Evolutionary conservation across 2,329 filamentous ascomycete species (phyloP).

Genomic region (Raffaelea ambrosiae): DNA sequence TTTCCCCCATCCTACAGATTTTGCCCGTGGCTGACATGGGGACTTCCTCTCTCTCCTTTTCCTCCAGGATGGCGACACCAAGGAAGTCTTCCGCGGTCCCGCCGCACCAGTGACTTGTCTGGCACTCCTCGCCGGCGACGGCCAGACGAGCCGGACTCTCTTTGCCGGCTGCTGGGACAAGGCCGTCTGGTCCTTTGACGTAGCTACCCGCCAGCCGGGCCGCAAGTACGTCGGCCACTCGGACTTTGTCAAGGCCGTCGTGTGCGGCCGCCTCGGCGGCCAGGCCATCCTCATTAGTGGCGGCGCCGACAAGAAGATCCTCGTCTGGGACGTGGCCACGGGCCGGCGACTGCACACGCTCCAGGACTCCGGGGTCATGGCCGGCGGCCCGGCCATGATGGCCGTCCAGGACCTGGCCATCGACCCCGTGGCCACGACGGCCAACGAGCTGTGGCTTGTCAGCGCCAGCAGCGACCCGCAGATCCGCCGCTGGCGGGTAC

Average conservation of each 20-base stretch:
- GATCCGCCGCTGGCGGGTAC: slow-evolving; percentile 69
- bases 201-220: slow-evolving; percentile 44
- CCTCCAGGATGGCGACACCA: slow-evolving; percentile 33
- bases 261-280: slow-evolving; percentile 51
- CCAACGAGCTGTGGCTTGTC: slow-evolving; percentile 50
- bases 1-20: no score
- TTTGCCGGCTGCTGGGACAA: slow-evolving; percentile 96
- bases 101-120: slow-evolving; percentile 73
- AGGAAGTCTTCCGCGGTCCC: slow-evolving; percentile 59
- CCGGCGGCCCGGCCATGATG: slow-evolving; percentile 50
- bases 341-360: slow-evolving; percentile 65
- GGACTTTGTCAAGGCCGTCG: slow-evolving; percentile 84
- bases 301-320: slow-evolving; percentile 68
- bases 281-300: slow-evolving; percentile 63
- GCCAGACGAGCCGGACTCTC: slow-evolving; percentile 46
- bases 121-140: slow-evolving; percentile 42
- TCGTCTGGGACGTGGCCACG: slow-evolving; percentile 71
- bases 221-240: slow-evolving; percentile 61
- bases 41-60: no score
- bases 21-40: no score
- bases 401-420: slow-evolving; percentile 72
- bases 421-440: slow-evolving; percentile 54
- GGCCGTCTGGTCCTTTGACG: slow-evolving; percentile 76
- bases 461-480: slow-evolving; percentile 74
- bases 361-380: slow-evolving; percentile 42